Evolutionary conservation across 192 early-diverging fungal genomes (phyloP).

Genomic region (Dissophora globulifera): DNA sequence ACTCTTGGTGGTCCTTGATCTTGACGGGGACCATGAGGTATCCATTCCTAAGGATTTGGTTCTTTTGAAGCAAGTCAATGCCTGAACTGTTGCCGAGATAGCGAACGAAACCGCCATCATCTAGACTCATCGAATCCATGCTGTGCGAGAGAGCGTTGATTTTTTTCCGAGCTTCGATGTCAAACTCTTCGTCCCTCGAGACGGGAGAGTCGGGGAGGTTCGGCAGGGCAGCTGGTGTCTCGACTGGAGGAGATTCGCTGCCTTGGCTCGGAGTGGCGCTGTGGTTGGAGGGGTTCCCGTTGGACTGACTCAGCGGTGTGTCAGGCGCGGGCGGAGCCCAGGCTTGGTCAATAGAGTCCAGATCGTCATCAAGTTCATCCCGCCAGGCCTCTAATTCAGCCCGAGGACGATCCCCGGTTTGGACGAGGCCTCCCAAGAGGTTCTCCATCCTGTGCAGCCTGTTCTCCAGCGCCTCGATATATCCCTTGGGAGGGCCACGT

Average conservation of each 20-base stretch:
- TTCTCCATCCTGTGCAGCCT: constrained; percentile 77
- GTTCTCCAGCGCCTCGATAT: constrained; percentile 85
- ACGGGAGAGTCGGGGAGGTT: neutral
- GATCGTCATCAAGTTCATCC: constrained; percentile 34
- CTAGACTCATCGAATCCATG: constrained; percentile 71
- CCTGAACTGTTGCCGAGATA: constrained; percentile 83
- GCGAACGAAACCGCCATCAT: constrained; percentile 73
- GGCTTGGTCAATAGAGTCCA: constrained; percentile 32
- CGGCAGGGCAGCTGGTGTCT: neutral
- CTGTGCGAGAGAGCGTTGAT: constrained; percentile 63
- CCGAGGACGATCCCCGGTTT: constrained; percentile 57
- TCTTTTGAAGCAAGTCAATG: constrained; percentile 76
- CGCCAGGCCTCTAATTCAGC: constrained; percentile 31
- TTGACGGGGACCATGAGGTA: constrained; percentile 53
- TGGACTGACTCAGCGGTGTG: neutral
- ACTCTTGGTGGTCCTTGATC: constrained; percentile 30
- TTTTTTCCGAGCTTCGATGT: constrained; percentile 32
- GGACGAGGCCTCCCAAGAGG: constrained; percentile 67
- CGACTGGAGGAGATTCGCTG: neutral
- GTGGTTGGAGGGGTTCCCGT: neutral
- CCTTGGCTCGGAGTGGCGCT: neutral
- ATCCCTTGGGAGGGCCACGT: constrained; percentile 87
- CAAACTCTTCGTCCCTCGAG: constrained; percentile 17
- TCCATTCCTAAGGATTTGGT: constrained; percentile 63
- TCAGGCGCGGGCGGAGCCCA: constrained; percentile 40